Evolutionary conservation across 352 stramenopile species (phyloP), one percentile per base, ranked within the genome.

Genomic region (Thalassiosira exigua): DNA sequence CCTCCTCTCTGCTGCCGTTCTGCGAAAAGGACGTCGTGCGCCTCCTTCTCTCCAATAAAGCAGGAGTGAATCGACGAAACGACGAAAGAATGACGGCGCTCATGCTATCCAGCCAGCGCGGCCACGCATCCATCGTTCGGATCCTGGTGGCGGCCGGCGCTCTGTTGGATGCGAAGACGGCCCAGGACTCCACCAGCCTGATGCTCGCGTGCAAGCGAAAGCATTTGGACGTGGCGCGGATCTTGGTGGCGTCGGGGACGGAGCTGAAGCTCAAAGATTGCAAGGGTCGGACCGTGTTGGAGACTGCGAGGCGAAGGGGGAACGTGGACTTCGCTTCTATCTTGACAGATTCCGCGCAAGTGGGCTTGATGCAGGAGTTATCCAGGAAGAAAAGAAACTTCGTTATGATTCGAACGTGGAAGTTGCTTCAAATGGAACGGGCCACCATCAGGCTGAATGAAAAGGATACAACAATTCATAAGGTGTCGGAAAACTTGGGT

Each of bases 201-300:
- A 93, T 94, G 78, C 76, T 95, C 30, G 88, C 89, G 14, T 93
- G 87, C 73, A 94, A 94, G 64, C 82, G 90, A 17, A 85, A 77
- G 41, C 84, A 95, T 66, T 42, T 90, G 4, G 69, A 86, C 27
- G 85, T 91, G 9, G 89, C 90, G 17, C 80, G 82, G 29, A 88
- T 93, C 41, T 68, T 95, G 9, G 81, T 94, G 1, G 71, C 80
- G 46, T 73, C 86, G 42, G 90, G 90, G 24, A 82, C 87, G 46
- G 90, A 95, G 59, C 78, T 95, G 3, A 86, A 81, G 68, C 60
- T 90, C 27, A 83, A 82, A 51, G 89, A 95, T 77, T 72, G 69
- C 30, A 76, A 87, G 30, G 75, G 78, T 24, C 75, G 85, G 26
- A 94, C 86, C 32, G 88, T 90, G 14, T 36, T 70, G 21, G 86